Conservation (phyloP, 148 eudicot genomes). For the Nepenthes gracilis region DNA sequence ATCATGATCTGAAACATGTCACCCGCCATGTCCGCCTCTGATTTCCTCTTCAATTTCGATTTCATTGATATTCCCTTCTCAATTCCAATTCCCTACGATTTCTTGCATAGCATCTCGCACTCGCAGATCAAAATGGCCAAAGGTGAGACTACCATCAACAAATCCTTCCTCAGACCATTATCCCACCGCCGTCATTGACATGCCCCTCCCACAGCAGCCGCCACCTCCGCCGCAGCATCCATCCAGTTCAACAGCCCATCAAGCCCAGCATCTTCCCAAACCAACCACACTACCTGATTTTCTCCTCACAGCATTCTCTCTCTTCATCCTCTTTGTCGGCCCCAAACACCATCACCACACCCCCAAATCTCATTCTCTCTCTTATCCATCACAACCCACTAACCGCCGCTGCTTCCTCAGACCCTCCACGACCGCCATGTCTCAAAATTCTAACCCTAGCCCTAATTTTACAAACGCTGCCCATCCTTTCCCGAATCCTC, state of each 20-base stretch:
- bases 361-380: slow-evolving; percentile 12
- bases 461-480: background rate
- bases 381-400: slow-evolving; percentile 11
- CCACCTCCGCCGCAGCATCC: slow-evolving; percentile 16
- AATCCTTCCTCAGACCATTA: no score
- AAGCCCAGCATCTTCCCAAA: slow-evolving; percentile 11
- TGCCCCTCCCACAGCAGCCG: slow-evolving; percentile 20
- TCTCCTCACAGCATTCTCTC: slow-evolving; percentile 61
- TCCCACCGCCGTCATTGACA: slow-evolving; percentile 19
- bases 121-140: no score
- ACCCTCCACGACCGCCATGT: slow-evolving; percentile 28
- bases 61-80: no score
- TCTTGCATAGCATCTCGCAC: no score
- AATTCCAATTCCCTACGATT: no score
- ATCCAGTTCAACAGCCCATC: slow-evolving; percentile 10
- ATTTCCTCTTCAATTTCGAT: no score
- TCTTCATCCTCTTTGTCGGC: slow-evolving; percentile 49
- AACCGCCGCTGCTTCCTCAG: slow-evolving; percentile 29
- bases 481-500: slow-evolving; percentile 37
- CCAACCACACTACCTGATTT: slow-evolving; percentile 48
- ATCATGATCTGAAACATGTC: no score
- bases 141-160: no score
- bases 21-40: no score
- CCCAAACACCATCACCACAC: slow-evolving; percentile 35
- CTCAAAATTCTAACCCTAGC: slow-evolving; percentile 17